A percentile compares a stretch with the other conserved stretches of the same genome.
Evolutionary conservation across 805 yeast species (phyloP).

Genomic region (Candida qinlingensis): DNA sequence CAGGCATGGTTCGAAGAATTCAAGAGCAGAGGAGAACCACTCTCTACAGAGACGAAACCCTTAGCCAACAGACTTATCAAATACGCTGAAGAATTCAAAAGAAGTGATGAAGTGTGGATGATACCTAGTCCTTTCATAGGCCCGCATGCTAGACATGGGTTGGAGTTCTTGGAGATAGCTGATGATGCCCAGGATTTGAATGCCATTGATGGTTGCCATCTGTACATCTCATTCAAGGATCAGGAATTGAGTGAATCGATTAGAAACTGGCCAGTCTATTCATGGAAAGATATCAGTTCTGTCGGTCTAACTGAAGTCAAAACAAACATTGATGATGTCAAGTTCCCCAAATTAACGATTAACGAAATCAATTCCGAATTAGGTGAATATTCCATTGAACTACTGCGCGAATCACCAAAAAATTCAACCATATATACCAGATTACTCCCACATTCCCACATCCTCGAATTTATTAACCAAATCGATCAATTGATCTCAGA

Average conservation of each 20-base stretch:
- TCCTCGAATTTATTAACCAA: constrained; percentile 16
- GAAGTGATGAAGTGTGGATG: constrained; percentile 13
- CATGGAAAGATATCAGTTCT: constrained; percentile 11
- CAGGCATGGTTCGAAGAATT: constrained; percentile 26
- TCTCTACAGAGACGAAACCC: not conserved
- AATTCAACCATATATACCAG: constrained; percentile 24
- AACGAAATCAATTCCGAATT: constrained; percentile 24
- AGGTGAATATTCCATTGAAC: constrained; percentile 19
- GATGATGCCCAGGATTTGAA: not conserved
- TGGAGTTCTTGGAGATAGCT: constrained; percentile 26
- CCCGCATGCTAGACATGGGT: not conserved
- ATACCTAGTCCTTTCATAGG: constrained; percentile 27
- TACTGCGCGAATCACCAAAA: constrained; percentile 25
- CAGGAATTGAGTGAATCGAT: constrained; percentile 6
- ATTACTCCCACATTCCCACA: constrained; percentile 16
- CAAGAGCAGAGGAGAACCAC: constrained; percentile 4
- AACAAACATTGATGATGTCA: not conserved
- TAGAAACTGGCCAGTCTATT: constrained; percentile 19
- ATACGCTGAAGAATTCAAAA: constrained; percentile 20
- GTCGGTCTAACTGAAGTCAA: not conserved
- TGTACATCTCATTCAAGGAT: constrained; percentile 23
- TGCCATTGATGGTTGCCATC: constrained; percentile 26
- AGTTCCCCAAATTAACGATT: constrained; percentile 11
- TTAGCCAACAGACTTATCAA: constrained; percentile 12
- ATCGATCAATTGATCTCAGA: constrained; percentile 13